Conservation (phyloP, 148 eudicot species). For the Vaccinium corymbosum region DNA sequence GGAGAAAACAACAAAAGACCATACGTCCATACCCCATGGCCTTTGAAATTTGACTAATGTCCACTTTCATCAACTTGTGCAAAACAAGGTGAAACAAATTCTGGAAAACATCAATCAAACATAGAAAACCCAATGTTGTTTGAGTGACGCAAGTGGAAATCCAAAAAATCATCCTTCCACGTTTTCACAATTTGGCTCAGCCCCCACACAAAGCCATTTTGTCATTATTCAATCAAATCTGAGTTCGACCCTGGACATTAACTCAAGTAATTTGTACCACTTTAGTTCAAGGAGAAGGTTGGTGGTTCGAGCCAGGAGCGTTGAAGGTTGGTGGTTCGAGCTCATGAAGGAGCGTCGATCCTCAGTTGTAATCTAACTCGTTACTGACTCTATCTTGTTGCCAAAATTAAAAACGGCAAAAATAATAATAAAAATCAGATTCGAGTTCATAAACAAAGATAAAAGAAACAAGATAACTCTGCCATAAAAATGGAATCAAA, state of each 20-base stretch:
- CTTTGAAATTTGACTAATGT: neutral
- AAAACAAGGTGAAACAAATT: neutral
- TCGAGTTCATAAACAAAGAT: neutral
- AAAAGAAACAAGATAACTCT: neutral
- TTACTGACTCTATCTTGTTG: neutral
- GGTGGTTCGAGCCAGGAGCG: neutral
- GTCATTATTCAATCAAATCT: neutral
- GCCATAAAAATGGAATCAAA: neutral
- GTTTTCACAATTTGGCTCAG: neutral
- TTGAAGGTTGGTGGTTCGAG: neutral
- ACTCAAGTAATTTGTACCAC: neutral
- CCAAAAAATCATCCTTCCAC: neutral
- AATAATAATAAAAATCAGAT: neutral
- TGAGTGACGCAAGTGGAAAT: conserved; percentile 1
- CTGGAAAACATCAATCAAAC: neutral
- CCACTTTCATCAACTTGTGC: neutral
- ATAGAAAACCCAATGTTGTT: neutral
- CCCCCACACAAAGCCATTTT: neutral
- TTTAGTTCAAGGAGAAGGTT: neutral
- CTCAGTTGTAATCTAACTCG: neutral
- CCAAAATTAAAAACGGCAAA: neutral
- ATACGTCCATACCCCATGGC: neutral
- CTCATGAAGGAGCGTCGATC: neutral
- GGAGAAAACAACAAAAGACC: no score
- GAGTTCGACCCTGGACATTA: neutral